These are phyloP conservation scores for Rhododendron griersonianum DNA, from an alignment of 148 eudicot genomes.

Conservation along the genomic window DNA sequence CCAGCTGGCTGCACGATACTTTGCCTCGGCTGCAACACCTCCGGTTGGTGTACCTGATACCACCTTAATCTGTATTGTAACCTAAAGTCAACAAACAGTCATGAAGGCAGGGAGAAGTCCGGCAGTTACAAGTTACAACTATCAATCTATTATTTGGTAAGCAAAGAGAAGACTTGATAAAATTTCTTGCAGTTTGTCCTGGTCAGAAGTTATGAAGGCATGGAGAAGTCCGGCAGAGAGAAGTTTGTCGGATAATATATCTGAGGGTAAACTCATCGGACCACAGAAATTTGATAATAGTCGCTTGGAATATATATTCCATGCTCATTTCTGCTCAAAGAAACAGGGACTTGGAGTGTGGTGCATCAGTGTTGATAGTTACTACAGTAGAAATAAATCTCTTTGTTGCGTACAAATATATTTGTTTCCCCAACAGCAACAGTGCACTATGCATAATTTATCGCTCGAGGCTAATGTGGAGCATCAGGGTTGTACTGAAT, in stretches of 20 bases:
- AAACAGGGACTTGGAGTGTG: neutral
- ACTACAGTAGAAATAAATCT: neutral
- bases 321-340: neutral
- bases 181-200: neutral
- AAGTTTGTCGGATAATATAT: neutral
- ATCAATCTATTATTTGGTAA: neutral
- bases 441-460: neutral
- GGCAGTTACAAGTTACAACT: neutral
- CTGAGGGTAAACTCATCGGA: neutral
- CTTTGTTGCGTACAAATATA: neutral
- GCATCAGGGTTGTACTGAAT: neutral
- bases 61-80: conserved; percentile 75
- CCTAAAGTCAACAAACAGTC: conserved; percentile 34
- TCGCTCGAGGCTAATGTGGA: neutral
- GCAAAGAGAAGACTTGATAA: neutral
- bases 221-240: neutral
- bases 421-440: neutral
- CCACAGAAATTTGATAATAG: neutral
- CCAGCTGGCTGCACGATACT: conserved; percentile 69
- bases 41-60: conserved; percentile 61
- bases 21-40: conserved; percentile 82
- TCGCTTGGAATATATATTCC: neutral
- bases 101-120: no score
- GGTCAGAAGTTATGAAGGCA: neutral
- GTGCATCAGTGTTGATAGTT: neutral